phyloP scores from a whole-genome alignment of 495 filamentous ascomycete species.

The Neurospora sp. region DNA sequence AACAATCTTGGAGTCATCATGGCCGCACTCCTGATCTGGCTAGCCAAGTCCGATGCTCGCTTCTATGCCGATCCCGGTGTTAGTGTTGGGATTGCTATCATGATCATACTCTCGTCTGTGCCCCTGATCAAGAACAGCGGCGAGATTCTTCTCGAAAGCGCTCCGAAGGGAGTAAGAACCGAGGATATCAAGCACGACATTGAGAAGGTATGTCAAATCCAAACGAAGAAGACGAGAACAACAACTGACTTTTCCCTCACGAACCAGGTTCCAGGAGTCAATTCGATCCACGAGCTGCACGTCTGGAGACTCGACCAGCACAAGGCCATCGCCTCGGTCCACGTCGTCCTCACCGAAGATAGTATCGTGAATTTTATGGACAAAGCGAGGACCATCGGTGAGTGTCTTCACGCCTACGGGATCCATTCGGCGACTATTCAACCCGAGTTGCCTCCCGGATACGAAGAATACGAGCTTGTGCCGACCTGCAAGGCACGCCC shows the following conservation, averaged over 20 bases:
- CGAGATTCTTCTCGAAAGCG: conserved; percentile 82
- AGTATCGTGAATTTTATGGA: conserved; percentile 62
- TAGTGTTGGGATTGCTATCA: conserved; percentile 73
- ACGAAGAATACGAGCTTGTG: not conserved
- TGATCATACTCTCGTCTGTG: conserved; percentile 78
- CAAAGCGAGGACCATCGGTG: conserved; percentile 61
- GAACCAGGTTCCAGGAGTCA: conserved; percentile 58
- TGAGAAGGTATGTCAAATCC: conserved; percentile 33
- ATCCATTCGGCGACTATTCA: conserved; percentile 91
- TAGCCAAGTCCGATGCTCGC: conserved; percentile 41
- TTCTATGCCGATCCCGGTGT: conserved; percentile 77
- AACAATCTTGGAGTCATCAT: conserved; percentile 89
- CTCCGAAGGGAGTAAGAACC: conserved; percentile 63
- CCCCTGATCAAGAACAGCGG: conserved; percentile 82
- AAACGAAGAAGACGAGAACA: not conserved
- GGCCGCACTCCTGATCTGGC: conserved; percentile 78
- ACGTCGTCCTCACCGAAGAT: conserved; percentile 63
- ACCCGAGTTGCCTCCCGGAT: conserved; percentile 48
- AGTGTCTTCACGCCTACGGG: conserved; percentile 84
- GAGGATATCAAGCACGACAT: conserved; percentile 88
- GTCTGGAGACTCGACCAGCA: conserved; percentile 88
- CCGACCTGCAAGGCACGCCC: not conserved
- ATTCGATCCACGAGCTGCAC: conserved; percentile 82
- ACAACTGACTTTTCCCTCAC: not conserved
- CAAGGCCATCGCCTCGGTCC: conserved; percentile 79